A percentile compares a stretch with the other conserved stretches of the same genome.
Conservation (phyloP, 169 alveolate species). For the Babesia sp. region DNA sequence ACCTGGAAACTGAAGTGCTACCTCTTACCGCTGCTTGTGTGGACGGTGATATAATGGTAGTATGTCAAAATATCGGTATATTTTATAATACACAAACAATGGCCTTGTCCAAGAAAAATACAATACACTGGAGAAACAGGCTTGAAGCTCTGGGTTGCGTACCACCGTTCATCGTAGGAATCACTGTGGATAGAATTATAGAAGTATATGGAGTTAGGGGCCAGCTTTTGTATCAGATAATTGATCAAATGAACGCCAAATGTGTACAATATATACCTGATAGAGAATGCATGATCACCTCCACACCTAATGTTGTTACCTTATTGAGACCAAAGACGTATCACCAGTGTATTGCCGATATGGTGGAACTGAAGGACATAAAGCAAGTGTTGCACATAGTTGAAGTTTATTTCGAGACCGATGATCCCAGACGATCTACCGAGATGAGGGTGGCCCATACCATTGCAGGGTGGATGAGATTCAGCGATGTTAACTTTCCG, state of each 20-base stretch:
- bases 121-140: slow-evolving; percentile 54
- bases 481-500: slow-evolving; percentile 54
- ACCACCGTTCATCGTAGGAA: slow-evolving; percentile 66
- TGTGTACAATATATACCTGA: slow-evolving; percentile 28
- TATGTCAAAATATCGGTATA: slow-evolving; percentile 66
- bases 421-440: slow-evolving; percentile 13
- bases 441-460: slow-evolving; percentile 56
- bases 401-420: slow-evolving; percentile 43
- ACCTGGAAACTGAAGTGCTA: slow-evolving; percentile 1
- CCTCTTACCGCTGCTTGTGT: slow-evolving; percentile 40
- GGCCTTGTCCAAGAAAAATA: slow-evolving; percentile 58
- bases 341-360: slow-evolving; percentile 20
- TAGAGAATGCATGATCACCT: slow-evolving; percentile 22
- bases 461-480: slow-evolving; percentile 61
- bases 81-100: slow-evolving; percentile 57
- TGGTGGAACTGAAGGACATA: slow-evolving; percentile 34
- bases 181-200: slow-evolving; percentile 37
- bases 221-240: slow-evolving; percentile 54
- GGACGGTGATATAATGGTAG: slow-evolving; percentile 63
- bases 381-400: slow-evolving; percentile 55
- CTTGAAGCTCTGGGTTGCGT: slow-evolving; percentile 51
- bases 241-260: slow-evolving; percentile 43
- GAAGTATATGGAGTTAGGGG: slow-evolving; percentile 64
- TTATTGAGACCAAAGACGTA: slow-evolving; percentile 34
- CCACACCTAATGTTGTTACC: slow-evolving; percentile 48